phyloP scores from a whole-genome alignment of 1,139 yeast species.

The Arxiozyma slooffiae region DNA sequence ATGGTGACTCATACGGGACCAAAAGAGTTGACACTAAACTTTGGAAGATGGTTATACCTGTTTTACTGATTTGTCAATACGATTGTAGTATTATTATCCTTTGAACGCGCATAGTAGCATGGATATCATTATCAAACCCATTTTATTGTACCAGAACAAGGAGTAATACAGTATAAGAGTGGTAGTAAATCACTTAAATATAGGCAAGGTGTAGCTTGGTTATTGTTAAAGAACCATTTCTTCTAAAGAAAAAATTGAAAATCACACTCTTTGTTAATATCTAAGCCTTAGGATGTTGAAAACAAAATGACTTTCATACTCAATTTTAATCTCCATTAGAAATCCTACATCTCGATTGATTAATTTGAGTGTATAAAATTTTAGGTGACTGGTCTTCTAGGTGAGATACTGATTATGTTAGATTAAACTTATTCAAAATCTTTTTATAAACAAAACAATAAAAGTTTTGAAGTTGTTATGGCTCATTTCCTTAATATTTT shows the following conservation, averaged over 20 bases:
- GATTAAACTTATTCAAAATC: conserved; percentile 17
- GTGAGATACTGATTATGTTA: conserved; percentile 18
- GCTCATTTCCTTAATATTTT: conserved; percentile 22
- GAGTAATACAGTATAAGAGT: conserved; percentile 29
- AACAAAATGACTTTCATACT: conserved; percentile 16
- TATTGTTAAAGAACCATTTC: conserved; percentile 36
- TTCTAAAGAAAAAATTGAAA: conserved; percentile 37
- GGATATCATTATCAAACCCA: conserved; percentile 54
- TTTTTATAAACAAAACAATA: conserved; percentile 16
- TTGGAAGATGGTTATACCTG: conserved; percentile 57
- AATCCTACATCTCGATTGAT: conserved; percentile 7
- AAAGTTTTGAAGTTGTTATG: conserved; percentile 13
- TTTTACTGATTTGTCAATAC: conserved; percentile 68
- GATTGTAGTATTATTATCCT: conserved; percentile 58
- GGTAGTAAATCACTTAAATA: conserved; percentile 39
- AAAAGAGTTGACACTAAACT: conserved; percentile 49
- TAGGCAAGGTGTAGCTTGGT: conserved; percentile 43
- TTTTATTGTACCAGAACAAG: conserved; percentile 37
- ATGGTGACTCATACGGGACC: conserved; percentile 63
- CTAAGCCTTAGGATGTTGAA: conserved; percentile 28
- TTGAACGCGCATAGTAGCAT: conserved; percentile 74
- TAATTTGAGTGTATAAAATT: conserved; percentile 10
- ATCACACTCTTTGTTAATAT: conserved; percentile 36
- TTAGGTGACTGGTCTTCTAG: conserved; percentile 8
- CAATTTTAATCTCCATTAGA: conserved; percentile 1